These are phyloP conservation scores for Protomyces inouyei DNA, from an alignment of 1,139 yeast species.

Conservation along the genomic window DNA sequence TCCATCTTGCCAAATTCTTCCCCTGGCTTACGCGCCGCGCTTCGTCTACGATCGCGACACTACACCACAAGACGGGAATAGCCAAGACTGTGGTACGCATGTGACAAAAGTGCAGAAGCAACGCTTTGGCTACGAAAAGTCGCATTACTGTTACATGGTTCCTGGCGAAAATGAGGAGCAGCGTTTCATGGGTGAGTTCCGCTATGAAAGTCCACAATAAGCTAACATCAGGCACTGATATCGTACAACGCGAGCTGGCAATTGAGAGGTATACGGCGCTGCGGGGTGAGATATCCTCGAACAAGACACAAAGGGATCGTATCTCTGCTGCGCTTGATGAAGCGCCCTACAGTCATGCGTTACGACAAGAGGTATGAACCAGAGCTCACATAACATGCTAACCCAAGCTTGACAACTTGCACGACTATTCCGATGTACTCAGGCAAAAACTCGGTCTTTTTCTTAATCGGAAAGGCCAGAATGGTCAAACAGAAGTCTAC, in stretches of 20 bases:
- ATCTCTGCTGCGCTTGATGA: not conserved
- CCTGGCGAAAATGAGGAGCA: constrained; percentile 32
- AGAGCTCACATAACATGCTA: not conserved
- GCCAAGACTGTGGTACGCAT: constrained; percentile 21
- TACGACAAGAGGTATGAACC: not conserved
- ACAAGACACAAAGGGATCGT: not conserved
- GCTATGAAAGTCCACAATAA: too few species aligned
- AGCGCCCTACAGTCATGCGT: not conserved
- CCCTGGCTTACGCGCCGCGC: constrained; percentile 68
- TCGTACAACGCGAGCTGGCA: not conserved
- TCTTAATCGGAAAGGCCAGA: not conserved
- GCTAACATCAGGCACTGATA: not conserved
- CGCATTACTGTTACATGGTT: constrained; percentile 61
- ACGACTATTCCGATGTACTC: not conserved
- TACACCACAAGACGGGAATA: constrained; percentile 40
- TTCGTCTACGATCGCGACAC: constrained; percentile 70
- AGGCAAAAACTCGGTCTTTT: not conserved
- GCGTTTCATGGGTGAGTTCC: not conserved
- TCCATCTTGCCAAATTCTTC: constrained; percentile 44
- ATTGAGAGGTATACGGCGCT: not conserved
- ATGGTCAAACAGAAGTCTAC: not conserved
- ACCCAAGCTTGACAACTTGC: not conserved
- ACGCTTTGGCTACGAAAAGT: constrained; percentile 65
- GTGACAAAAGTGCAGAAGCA: constrained; percentile 42
- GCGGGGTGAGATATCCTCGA: not conserved